A percentile compares a stretch with the other conserved stretches of the same genome.
phyloP scores from a whole-genome alignment of 371 early-diverging fungal genomes.

The Sporodiniella umbellata region DNA sequence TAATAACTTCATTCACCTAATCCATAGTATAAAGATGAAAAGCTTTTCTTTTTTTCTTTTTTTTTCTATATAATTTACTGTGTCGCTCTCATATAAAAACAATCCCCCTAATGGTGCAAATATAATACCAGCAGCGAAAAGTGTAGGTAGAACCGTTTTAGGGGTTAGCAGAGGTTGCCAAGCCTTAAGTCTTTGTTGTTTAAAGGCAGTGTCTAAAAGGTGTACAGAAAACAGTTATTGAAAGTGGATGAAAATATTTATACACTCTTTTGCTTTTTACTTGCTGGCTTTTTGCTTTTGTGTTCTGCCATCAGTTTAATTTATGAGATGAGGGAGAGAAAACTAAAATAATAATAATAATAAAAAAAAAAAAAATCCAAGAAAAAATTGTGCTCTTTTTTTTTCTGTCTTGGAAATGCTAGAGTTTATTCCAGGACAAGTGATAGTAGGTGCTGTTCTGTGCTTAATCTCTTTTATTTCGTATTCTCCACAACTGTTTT shows the following conservation, averaged over 20 bases:
- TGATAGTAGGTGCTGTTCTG: constrained; percentile 40
- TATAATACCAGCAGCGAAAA: constrained; percentile 78
- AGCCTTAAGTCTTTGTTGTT: constrained; percentile 89
- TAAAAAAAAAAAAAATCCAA: not conserved
- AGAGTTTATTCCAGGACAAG: constrained; percentile 40
- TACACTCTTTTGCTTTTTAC: constrained; percentile 13
- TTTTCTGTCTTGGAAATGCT: constrained; percentile 20
- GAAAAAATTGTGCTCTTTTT: not conserved
- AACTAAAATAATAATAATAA: constrained; percentile 5
- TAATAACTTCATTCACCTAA: constrained; percentile 67
- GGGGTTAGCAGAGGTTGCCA: constrained; percentile 94
- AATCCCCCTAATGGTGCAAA: constrained; percentile 85
- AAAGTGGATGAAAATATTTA: too few species aligned
- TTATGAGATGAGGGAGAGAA: not conserved
- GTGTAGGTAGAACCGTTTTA: constrained; percentile 82
- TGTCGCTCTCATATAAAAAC: constrained; percentile 59
- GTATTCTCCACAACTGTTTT: constrained; percentile 38
- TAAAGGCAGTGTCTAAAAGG: constrained; percentile 78
- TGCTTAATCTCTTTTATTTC: constrained; percentile 37
- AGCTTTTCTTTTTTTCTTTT: not conserved
- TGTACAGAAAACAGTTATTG: too few species aligned
- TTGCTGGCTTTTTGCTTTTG: constrained; percentile 46
- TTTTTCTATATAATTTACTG: constrained; percentile 19
- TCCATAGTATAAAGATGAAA: not conserved
- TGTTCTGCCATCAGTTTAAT: constrained; percentile 28